These are phyloP conservation scores for Trichoderma koningii DNA, from an alignment of 2,329 filamentous ascomycete species.

Conservation along the genomic window DNA sequence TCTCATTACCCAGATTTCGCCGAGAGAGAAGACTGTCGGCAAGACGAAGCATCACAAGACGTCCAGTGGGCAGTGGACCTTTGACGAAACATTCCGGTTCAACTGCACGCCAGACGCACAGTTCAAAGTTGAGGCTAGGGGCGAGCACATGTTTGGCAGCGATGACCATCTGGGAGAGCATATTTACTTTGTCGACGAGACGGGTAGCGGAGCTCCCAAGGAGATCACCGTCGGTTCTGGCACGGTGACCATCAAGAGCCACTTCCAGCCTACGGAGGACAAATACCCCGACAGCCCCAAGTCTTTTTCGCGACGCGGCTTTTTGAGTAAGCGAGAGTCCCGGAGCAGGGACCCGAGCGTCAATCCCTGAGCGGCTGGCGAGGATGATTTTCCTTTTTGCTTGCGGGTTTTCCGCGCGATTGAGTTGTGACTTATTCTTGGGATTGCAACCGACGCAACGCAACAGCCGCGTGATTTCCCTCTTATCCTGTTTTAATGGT, in stretches of 20 bases:
- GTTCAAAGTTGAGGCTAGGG: conserved; percentile 84
- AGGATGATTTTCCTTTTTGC: conserved; percentile 1
- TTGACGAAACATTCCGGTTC: conserved; percentile 78
- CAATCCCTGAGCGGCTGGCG: conserved; percentile 35
- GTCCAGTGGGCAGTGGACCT: conserved; percentile 64
- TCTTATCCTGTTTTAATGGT: neutral
- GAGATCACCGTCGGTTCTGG: conserved; percentile 72
- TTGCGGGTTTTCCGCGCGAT: neutral
- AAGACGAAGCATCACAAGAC: conserved; percentile 92
- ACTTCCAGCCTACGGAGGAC: conserved; percentile 60
- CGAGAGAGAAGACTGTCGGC: conserved; percentile 77
- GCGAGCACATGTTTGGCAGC: conserved; percentile 80
- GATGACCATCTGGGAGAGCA: conserved; percentile 84
- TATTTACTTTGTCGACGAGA: conserved; percentile 90
- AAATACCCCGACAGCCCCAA: conserved; percentile 51
- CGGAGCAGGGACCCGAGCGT: conserved; percentile 49
- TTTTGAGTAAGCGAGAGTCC: conserved; percentile 56
- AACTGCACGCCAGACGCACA: conserved; percentile 77
- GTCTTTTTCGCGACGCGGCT: conserved; percentile 53
- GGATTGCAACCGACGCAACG: neutral
- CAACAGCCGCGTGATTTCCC: conserved; percentile 3
- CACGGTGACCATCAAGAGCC: conserved; percentile 71
- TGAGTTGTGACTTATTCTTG: neutral
- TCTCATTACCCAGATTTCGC: conserved; percentile 64
- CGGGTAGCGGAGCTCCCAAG: conserved; percentile 67